Conservation (phyloP, 352 stramenopile genomes). For the Thraustochytrium sp. region DNA sequence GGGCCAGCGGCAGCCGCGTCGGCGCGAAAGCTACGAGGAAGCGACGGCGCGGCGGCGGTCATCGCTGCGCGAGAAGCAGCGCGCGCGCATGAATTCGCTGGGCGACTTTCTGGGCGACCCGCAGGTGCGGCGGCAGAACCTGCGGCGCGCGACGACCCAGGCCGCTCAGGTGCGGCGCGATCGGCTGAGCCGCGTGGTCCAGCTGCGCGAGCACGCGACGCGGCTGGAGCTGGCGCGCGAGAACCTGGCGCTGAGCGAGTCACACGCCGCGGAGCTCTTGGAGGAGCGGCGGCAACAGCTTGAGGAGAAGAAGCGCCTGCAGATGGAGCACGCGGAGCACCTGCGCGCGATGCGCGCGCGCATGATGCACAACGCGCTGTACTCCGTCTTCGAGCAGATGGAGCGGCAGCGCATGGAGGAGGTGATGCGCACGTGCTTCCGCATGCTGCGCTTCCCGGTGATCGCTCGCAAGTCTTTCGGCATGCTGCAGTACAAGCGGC, state of each 20-base stretch:
- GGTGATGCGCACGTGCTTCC: slow-evolving; percentile 43
- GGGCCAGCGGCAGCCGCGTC: too few species aligned
- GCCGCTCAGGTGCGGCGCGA: background rate
- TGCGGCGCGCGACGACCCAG: background rate
- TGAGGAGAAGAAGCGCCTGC: slow-evolving; percentile 27
- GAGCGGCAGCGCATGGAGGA: slow-evolving; percentile 23
- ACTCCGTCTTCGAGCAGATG: slow-evolving; percentile 42
- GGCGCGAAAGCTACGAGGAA: background rate
- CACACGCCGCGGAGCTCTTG: slow-evolving; percentile 20
- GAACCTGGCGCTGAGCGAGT: slow-evolving; percentile 24
- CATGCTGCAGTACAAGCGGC: slow-evolving; percentile 35
- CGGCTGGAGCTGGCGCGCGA: background rate
- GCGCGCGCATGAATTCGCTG: background rate
- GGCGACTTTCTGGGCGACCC: background rate
- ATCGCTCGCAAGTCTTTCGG: slow-evolving; percentile 39
- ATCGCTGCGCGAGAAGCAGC: background rate
- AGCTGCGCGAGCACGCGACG: background rate
- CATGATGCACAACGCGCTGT: slow-evolving; percentile 44
- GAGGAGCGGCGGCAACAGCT: background rate
- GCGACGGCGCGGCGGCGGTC: background rate
- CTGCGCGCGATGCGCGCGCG: slow-evolving; percentile 41
- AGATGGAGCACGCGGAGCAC: slow-evolving; percentile 20
- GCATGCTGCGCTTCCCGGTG: slow-evolving; percentile 40
- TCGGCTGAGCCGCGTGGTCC: background rate
- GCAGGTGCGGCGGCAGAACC: background rate